These are phyloP conservation scores for Achaetomiella virescens DNA, from an alignment of 495 filamentous ascomycete species.

Conservation along the genomic window DNA sequence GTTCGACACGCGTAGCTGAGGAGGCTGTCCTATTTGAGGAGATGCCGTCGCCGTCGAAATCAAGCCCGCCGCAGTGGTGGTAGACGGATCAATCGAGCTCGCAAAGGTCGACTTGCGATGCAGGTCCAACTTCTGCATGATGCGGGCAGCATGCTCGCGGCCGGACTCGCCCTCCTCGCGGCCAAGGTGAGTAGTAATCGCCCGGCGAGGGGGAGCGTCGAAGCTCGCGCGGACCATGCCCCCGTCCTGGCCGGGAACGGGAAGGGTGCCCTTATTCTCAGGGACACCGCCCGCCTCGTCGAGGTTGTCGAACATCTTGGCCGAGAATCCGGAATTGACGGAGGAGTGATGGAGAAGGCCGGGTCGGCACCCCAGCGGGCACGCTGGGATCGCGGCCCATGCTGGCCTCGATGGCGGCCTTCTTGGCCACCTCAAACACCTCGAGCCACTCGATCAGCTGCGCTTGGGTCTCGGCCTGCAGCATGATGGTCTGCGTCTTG, in stretches of 20 bases:
- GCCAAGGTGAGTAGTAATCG: constrained; percentile 37
- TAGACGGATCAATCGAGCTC: constrained; percentile 27
- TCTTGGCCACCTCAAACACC: constrained; percentile 88
- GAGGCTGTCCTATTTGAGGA: constrained; percentile 20
- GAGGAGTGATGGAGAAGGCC: constrained; percentile 86
- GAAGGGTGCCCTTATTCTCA: constrained; percentile 60
- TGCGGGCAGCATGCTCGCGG: constrained; percentile 73
- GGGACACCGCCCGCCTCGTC: constrained; percentile 41
- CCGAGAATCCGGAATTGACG: constrained; percentile 85
- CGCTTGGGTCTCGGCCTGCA: constrained; percentile 88
- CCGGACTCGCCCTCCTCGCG: constrained; percentile 57
- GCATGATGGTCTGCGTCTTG: constrained; percentile 79
- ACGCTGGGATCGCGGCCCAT: constrained; percentile 52
- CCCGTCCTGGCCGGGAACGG: constrained; percentile 59
- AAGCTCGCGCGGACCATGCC: constrained; percentile 58
- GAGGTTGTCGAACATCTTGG: constrained; percentile 63
- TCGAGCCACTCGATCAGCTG: constrained; percentile 89
- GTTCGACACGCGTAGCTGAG: constrained; percentile 19
- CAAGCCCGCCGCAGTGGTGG: constrained; percentile 53
- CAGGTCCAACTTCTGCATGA: constrained; percentile 88
- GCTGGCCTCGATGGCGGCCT: constrained; percentile 77
- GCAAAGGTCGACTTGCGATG: constrained; percentile 68
- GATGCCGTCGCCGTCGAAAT: constrained; percentile 45
- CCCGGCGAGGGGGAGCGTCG: constrained; percentile 50
- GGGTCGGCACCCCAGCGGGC: constrained; percentile 61